Percentiles rank a stretch among this genome's conserved stretches.
These are phyloP conservation scores for Monilinia vaccinii-corymbosi DNA, from an alignment of 2,329 filamentous ascomycete genomes.

Conservation along the genomic window DNA sequence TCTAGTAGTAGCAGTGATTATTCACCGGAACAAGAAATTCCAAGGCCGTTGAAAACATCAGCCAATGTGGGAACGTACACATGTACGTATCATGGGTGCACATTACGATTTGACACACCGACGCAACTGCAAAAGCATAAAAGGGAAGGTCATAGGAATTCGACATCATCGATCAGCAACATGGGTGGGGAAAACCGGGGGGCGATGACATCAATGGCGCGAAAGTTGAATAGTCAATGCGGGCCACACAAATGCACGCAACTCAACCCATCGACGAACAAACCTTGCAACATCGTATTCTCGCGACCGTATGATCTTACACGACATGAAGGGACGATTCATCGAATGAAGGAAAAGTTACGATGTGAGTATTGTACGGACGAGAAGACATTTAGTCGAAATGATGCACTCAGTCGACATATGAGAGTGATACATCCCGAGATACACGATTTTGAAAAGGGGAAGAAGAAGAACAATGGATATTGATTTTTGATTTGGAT, in stretches of 20 bases:
- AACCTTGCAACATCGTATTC: slow-evolving; percentile 90
- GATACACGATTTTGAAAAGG: slow-evolving; percentile 65
- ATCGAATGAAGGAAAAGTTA: slow-evolving; percentile 94
- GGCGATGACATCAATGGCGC: slow-evolving; percentile 42
- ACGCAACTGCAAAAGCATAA: slow-evolving; percentile 89
- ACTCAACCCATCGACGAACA: slow-evolving; percentile 89
- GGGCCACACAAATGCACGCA: slow-evolving; percentile 89
- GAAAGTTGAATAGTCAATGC: slow-evolving; percentile 69
- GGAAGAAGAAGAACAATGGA: slow-evolving; percentile 27
- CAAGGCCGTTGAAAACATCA: slow-evolving; percentile 50
- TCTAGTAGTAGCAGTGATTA: slow-evolving; percentile 32
- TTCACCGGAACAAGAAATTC: slow-evolving; percentile 24
- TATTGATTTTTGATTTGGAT: not conserved
- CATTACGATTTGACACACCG: slow-evolving; percentile 79
- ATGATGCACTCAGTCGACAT: slow-evolving; percentile 88
- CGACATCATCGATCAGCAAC: slow-evolving; percentile 41
- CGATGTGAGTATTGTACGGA: slow-evolving; percentile 88
- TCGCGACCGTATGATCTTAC: slow-evolving; percentile 95
- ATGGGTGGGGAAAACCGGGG: slow-evolving; percentile 17
- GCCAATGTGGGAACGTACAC: slow-evolving; percentile 88
- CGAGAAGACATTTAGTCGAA: slow-evolving; percentile 93
- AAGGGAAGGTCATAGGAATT: slow-evolving; percentile 72
- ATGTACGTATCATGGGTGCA: slow-evolving; percentile 90
- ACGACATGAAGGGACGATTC: slow-evolving; percentile 93
- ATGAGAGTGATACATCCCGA: slow-evolving; percentile 93